Base-by-base conservation (phyloP, 495 filamentous ascomycete species). In the Cercophora newfieldiana region DNA sequence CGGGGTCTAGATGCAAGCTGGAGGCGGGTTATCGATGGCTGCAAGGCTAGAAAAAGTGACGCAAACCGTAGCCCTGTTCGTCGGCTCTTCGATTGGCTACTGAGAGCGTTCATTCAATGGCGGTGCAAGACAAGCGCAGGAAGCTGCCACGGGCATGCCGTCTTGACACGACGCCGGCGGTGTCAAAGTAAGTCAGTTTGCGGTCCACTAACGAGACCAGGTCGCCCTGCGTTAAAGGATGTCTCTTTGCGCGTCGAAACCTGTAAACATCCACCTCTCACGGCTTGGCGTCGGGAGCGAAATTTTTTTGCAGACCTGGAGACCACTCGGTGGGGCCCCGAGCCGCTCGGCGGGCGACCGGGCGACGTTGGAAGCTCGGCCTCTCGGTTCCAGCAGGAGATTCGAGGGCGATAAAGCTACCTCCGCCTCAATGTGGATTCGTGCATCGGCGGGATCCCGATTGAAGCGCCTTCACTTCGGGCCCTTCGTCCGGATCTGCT, bases 281-380 rank as follows among this genome's bases (percentile, higher is more conserved):
- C 53, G 56, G 28, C 66, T 70, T 71, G 66, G 71, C 67, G 30
- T 64, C 65, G 64, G 71, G 62, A 70, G 62, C 25, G 58, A 72
- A 73, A 71, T 69, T 69, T 77, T 69, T 77, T 67, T 74, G 64
- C 70, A 63, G 70, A 65, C 68, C 73, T 77, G 75, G 75, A 74
- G 73, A 77, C 73, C 49, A 30, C 51, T 63, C 22, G 47, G 72
- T 73, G 73, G 75, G 69, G 68, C 68, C 66, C 33, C 51, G 60
- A 60, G 50, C 56, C 55, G 63, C 74, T 67, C 67, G 62, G 53
- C 72, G 62, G 69, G 66, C 65, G 65, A 21, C 31, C 26, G 56
- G 28, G 50, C 24, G 16, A 25, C 21, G 44, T 37, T 25, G 62
- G 37, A 44, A 14, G 37, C 37, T 44, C 37, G 37, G 37, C 10